These are phyloP conservation scores for Theobroma grandiflorum DNA, from an alignment of 441 rosid species.

Conservation along the genomic window DNA sequence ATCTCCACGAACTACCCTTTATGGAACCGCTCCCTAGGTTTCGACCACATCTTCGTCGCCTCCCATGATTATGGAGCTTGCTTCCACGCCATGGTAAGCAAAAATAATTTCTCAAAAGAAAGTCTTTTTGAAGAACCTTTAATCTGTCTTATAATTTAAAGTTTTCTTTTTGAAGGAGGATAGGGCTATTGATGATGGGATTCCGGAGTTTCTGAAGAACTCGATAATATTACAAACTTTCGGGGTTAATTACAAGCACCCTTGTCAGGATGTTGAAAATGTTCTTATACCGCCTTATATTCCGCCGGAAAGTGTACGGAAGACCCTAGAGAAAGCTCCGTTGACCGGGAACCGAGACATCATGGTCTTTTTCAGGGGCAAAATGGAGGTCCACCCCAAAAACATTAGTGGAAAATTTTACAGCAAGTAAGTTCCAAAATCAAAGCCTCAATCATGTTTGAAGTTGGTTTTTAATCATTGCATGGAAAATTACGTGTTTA, in stretches of 20 bases:
- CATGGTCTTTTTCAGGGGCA: slow-evolving; percentile 88
- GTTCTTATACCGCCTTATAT: slow-evolving; percentile 91
- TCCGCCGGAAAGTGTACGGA: slow-evolving; percentile 62
- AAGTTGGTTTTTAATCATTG: neutral
- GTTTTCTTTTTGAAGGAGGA: slow-evolving; percentile 60
- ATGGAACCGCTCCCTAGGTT: slow-evolving; percentile 84
- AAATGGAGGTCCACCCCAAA: slow-evolving; percentile 94
- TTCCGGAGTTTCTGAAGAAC: slow-evolving; percentile 73
- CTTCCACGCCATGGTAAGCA: slow-evolving; percentile 83
- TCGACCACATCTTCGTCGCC: slow-evolving; percentile 87
- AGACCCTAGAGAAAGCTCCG: slow-evolving; percentile 54
- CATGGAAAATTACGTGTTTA: neutral
- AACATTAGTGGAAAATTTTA: slow-evolving; percentile 89
- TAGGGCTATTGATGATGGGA: slow-evolving; percentile 75
- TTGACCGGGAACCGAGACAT: slow-evolving; percentile 65
- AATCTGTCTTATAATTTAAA: neutral
- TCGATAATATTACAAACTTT: slow-evolving; percentile 88
- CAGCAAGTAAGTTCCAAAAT: slow-evolving; percentile 68
- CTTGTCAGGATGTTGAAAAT: slow-evolving; percentile 84
- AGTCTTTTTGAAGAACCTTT: neutral
- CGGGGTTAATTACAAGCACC: slow-evolving; percentile 81
- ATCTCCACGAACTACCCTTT: slow-evolving; percentile 68
- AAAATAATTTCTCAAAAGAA: neutral
- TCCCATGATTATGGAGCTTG: slow-evolving; percentile 95
- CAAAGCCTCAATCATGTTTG: slow-evolving; percentile 15